These are phyloP conservation scores for Lodderomyces margitis DNA, from an alignment of 1,139 yeast species.

Conservation along the genomic window DNA sequence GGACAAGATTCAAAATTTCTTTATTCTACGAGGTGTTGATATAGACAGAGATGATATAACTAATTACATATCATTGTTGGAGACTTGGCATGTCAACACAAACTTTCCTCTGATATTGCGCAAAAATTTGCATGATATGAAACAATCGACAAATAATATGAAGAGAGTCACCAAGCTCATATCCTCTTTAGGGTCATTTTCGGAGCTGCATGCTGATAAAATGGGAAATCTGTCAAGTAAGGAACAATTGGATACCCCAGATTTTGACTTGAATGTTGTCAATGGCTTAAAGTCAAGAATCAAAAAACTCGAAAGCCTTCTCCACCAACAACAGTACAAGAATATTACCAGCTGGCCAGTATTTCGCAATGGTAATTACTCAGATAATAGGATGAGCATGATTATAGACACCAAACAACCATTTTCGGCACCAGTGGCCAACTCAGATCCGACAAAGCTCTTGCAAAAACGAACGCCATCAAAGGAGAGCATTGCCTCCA, in stretches of 20 bases:
- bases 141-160: slow-evolving; percentile 38
- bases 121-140: slow-evolving; percentile 47
- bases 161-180: slow-evolving; percentile 37
- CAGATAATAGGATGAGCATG: slow-evolving; percentile 22
- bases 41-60: slow-evolving; percentile 44
- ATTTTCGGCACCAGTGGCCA: slow-evolving; percentile 1
- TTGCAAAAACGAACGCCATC: slow-evolving; percentile 17
- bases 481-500: slow-evolving; percentile 11
- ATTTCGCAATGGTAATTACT: slow-evolving; percentile 16
- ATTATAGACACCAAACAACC: slow-evolving; percentile 17
- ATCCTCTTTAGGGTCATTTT: slow-evolving; percentile 31
- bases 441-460: slow-evolving; percentile 24
- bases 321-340: slow-evolving; percentile 65
- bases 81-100: slow-evolving; percentile 20
- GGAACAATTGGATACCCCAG: slow-evolving; percentile 20
- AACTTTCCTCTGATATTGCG: slow-evolving; percentile 42
- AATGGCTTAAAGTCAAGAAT: slow-evolving; percentile 60
- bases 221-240: slow-evolving; percentile 21
- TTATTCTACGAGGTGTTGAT: slow-evolving; percentile 22
- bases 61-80: slow-evolving; percentile 31
- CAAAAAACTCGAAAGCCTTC: slow-evolving; percentile 58
- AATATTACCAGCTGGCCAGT: slow-evolving; percentile 61
- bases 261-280: slow-evolving; percentile 38
- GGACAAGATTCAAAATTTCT: slow-evolving; percentile 18
- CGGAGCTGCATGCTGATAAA: slow-evolving; percentile 18